Conservation (phyloP, 139 green algal species). For the Chlamydomonas applanata region DNA sequence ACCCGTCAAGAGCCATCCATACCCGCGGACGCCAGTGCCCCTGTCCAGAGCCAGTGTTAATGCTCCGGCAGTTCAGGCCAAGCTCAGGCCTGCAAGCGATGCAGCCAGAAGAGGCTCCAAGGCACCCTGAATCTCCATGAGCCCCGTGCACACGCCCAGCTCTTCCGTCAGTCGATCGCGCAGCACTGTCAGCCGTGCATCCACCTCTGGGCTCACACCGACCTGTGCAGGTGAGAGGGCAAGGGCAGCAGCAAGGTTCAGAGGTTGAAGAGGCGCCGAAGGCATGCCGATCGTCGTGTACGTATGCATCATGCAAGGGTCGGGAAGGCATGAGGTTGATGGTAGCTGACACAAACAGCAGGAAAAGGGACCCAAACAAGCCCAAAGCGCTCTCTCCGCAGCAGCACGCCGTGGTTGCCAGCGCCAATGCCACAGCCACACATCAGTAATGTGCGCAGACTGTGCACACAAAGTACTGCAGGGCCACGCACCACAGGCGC, state of each 20-base stretch:
- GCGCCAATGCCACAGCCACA: no score
- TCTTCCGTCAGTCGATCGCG: slow-evolving; percentile 52
- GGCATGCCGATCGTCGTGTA: no score
- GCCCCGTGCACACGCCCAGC: slow-evolving; percentile 44
- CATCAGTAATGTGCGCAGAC: no score
- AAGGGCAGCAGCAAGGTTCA: neutral
- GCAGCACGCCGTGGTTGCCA: neutral
- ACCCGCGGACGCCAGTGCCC: no score
- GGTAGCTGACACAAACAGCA: neutral
- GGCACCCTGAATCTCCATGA: slow-evolving; percentile 63
- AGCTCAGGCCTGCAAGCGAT: neutral
- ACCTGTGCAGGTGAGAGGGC: slow-evolving; percentile 19
- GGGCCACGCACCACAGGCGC: slow-evolving; percentile 32
- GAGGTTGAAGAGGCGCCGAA: neutral
- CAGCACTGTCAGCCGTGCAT: slow-evolving; percentile 46
- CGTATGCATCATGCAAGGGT: no score
- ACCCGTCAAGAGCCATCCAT: no score
- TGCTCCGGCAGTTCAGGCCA: no score
- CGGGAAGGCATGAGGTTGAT: no score
- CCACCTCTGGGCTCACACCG: slow-evolving; percentile 39
- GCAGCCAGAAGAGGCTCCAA: slow-evolving; percentile 67
- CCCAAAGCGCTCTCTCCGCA: neutral
- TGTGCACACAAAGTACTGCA: no score
- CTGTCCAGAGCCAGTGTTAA: no score
- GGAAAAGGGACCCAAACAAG: neutral